Evolutionary conservation across 1,139 yeast species (phyloP), one percentile per base, ranked within the genome.

Genomic region (Scheffersomyces lignicola): DNA sequence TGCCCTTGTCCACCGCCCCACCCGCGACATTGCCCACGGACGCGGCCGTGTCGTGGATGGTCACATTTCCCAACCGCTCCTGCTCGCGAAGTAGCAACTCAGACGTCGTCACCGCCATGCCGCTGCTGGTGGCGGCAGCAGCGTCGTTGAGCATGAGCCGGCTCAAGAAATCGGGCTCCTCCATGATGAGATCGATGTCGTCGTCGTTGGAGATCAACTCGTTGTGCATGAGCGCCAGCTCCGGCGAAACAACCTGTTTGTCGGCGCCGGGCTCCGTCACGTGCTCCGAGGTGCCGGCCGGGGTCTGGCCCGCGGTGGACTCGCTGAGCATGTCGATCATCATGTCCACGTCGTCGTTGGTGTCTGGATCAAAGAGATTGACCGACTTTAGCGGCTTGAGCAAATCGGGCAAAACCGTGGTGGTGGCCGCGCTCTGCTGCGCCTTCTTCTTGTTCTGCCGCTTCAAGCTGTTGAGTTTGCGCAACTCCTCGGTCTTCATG

Each of bases 321-420:
- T 21, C 16, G 15, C n/a, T 21, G 10, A 10, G 14, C 25, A 18
- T 14, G 2, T 22, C 31, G 16, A 25, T n/a, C 13, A 20, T 24
- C 20, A 18, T 13, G 26, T 18, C 28, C 3, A 38, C 41, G 18
- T 37, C 43, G 18, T 38, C 44, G 13, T 41, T 44, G 35, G 37
- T 22, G 12, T 40, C 48, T 23, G 35, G 26, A 17, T 43, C 50
- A 38, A 52, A 51, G 18, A 54, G 38, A 33, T 48, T 49, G 8
- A 49, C 33, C 18, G 54, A 46, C 29, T 48, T 42, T 8, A 56
- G 42, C 3, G 62, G 62, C 31, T 49, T 48, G 13, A 58, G 42
- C 23, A 59, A 46, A 28, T 52, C 52, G 1, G 63, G 60, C 3
- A 56, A n/a, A n/a, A n/a, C n/a, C n/a, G n/a, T n/a, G n/a, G n/a